A percentile compares a stretch with the other conserved stretches of the same genome.
Evolutionary conservation across 1,284 basidiomycete genomes (phyloP).

Genomic region (Cryptococcus depauperatus): DNA sequence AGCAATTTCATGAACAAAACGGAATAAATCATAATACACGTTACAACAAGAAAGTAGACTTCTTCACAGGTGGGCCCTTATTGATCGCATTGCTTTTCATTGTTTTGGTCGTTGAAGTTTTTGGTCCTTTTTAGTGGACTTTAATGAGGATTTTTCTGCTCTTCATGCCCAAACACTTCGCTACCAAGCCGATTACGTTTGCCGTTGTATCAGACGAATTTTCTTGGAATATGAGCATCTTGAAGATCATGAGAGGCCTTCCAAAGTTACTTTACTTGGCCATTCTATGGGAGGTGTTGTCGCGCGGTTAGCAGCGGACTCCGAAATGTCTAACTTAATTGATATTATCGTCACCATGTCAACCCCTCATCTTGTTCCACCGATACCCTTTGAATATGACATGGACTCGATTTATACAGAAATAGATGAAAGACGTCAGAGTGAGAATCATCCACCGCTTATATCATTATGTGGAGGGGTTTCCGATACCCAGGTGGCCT

Average conservation of each 20-base stretch:
- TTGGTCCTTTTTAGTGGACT: constrained; percentile 59
- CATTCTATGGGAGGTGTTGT: constrained; percentile 99
- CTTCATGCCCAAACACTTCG: constrained; percentile 84
- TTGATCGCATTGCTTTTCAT: no score
- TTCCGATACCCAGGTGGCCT: constrained; percentile 84
- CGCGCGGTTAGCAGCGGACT: constrained; percentile 54
- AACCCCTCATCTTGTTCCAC: constrained; percentile 81
- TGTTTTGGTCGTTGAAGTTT: neutral
- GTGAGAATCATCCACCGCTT: constrained; percentile 53
- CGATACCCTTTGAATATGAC: constrained; percentile 66
- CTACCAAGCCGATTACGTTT: constrained; percentile 71
- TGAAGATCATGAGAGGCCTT: constrained; percentile 33
- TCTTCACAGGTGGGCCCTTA: constrained; percentile 62
- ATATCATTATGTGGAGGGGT: constrained; percentile 87
- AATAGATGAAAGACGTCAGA: constrained; percentile 42
- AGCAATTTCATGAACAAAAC: constrained; percentile 62
- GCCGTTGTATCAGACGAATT: constrained; percentile 65
- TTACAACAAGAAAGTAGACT: constrained; percentile 56
- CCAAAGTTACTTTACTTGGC: constrained; percentile 64
- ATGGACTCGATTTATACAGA: constrained; percentile 64
- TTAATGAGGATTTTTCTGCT: constrained; percentile 95
- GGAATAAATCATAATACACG: constrained; percentile 4
- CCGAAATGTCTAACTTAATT: constrained; percentile 46
- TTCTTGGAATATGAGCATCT: constrained; percentile 58
- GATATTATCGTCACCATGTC: constrained; percentile 88